Evolutionary conservation across 2,329 filamentous ascomycete species (phyloP), one percentile per base, ranked within the genome.

Genomic region (Fusarium concolor): DNA sequence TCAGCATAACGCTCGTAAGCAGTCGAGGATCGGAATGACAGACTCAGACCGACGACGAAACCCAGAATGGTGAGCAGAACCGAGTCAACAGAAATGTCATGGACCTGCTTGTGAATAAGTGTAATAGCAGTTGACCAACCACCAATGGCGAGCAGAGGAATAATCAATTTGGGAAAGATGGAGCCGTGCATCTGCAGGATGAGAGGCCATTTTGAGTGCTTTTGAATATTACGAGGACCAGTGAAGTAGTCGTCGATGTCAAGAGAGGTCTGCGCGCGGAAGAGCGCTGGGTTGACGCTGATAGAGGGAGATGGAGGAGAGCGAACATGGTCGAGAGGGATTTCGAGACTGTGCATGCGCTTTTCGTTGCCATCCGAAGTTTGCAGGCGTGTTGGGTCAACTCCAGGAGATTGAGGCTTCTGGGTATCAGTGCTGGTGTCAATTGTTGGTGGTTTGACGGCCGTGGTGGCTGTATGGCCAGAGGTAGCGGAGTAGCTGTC

Each of bases 21-120:
- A 10, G 91, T 92, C 3, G 90, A 89, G 66, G 86, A 92, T 60
- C 92, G 88, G 80, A 94, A 93, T 2, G 90, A 93, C 33, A 94
- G 84, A n/a, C 89, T 86, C 61, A 94, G 80, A 86, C 89, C 89
- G 76, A 94, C 91, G 62, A 94, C 90, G 81, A 94, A 94, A 90
- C 92, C 92, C 43, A 91, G 86, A 52, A 94, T 88, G 2, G 91
- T 94, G 53, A 94, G 83, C 20, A 94, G 82, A 31, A 80, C 78
- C 0, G 79, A 79, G 62, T 80, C 67, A 43, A 81, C 76, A 79
- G 50, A 1, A 17, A 51, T 84, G 76, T 14, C 85, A 79, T 47
- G 31, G 20, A 43, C 47, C 15, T 80, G 80, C 56, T 81, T 71
- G 14, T 80, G 82, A 71, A 92, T 81, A 54, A 80, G 78, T 14